phyloP scores from a whole-genome alignment of 768 basidiomycete species.

The Tricholoma hemisulphureum region DNA sequence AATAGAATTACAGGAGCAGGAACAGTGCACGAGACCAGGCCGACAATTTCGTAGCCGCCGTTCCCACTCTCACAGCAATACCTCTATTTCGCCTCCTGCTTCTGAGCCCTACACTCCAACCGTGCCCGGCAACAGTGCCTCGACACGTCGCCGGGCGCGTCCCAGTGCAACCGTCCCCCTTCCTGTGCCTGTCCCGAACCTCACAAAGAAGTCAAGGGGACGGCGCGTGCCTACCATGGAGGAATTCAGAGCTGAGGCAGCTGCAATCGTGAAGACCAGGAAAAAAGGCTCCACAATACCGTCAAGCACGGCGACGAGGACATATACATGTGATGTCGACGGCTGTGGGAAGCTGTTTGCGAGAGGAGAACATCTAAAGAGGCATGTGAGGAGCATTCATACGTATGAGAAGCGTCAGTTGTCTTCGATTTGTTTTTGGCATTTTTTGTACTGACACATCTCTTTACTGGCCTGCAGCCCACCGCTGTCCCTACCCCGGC shows the following conservation, averaged over 20 bases:
- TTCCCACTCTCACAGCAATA: constrained; percentile 3
- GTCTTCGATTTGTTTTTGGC: neutral
- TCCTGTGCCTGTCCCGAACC: constrained; percentile 46
- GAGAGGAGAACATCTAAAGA: constrained; percentile 76
- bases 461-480: constrained; percentile 47
- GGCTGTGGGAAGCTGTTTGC: constrained; percentile 81
- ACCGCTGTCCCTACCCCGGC: constrained; percentile 74
- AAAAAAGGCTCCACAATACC: constrained; percentile 6
- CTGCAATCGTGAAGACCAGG: constrained; percentile 7
- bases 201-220: constrained; percentile 50
- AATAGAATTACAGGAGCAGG: constrained; percentile 3
- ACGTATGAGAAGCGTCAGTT: constrained; percentile 80
- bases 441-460: neutral
- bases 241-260: constrained; percentile 15
- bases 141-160: constrained; percentile 17
- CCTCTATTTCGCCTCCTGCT: constrained; percentile 10
- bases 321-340: constrained; percentile 64
- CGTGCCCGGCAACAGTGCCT: neutral
- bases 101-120: constrained; percentile 9
- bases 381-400: constrained; percentile 79
- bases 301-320: constrained; percentile 32
- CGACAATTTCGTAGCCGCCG: constrained; percentile 12
- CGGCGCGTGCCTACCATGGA: constrained; percentile 46
- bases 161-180: constrained; percentile 32
- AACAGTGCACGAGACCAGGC: neutral